phyloP scores from a whole-genome alignment of 257 asterid genomes.

The Capsicum baccatum region DNA sequence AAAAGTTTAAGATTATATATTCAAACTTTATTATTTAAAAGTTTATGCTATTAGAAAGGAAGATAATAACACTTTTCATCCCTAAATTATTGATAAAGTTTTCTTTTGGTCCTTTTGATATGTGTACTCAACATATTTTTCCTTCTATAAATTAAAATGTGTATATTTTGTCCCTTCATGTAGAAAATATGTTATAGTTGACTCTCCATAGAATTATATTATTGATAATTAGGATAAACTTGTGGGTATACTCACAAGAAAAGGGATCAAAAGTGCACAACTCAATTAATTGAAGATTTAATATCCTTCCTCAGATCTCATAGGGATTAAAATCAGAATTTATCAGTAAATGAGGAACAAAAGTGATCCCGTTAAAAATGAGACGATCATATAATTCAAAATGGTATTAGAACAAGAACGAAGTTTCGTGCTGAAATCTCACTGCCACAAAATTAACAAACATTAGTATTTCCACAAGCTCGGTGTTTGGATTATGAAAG shows the following conservation, averaged over 20 bases:
- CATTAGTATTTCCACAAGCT: neutral
- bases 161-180: too few species aligned
- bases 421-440: neutral
- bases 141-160: too few species aligned
- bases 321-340: neutral
- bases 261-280: neutral
- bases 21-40: too few species aligned
- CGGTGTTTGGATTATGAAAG: neutral
- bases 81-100: too few species aligned
- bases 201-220: too few species aligned
- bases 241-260: neutral
- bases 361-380: neutral
- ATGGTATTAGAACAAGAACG: neutral
- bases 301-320: neutral
- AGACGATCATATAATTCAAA: neutral
- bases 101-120: too few species aligned
- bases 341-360: neutral
- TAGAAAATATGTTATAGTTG: too few species aligned
- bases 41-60: too few species aligned
- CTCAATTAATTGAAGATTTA: neutral
- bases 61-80: too few species aligned
- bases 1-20: too few species aligned
- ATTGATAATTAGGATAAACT: too few species aligned
- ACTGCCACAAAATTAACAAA: neutral
- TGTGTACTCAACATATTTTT: too few species aligned